These are phyloP conservation scores for Sergeia podlipaevii DNA, from an alignment of 208 protist genomes.

Conservation along the genomic window DNA sequence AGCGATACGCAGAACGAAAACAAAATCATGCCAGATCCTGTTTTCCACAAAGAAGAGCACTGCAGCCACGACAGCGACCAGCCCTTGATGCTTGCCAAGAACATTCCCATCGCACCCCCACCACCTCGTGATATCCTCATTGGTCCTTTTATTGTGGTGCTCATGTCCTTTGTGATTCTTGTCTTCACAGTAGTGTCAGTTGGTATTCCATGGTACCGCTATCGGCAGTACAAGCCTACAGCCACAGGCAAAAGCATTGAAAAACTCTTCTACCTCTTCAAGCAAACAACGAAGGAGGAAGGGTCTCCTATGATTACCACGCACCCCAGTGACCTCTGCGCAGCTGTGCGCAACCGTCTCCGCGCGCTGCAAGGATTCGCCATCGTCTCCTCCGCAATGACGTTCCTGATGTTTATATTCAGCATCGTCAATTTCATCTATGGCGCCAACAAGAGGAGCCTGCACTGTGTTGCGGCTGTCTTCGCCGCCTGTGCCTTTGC, in stretches of 20 bases:
- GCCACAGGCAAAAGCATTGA: constrained; percentile 18
- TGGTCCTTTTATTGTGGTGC: constrained; percentile 26
- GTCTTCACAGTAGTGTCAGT: constrained; percentile 53
- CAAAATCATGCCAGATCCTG: not conserved
- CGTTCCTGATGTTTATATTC: constrained; percentile 30
- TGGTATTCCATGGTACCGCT: constrained; percentile 57
- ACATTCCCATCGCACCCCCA: constrained; percentile 27
- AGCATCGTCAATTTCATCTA: constrained; percentile 26
- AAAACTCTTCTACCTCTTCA: constrained; percentile 53
- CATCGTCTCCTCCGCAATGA: constrained; percentile 25
- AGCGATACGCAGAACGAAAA: not conserved
- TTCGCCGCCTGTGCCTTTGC: constrained; percentile 25
- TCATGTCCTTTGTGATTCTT: constrained; percentile 28
- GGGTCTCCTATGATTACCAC: constrained; percentile 16
- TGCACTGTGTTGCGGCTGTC: constrained; percentile 25
- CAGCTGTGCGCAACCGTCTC: constrained; percentile 29
- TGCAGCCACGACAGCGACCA: not conserved
- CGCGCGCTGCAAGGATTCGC: constrained; percentile 48
- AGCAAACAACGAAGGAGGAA: constrained; percentile 25
- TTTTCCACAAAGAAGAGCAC: not conserved
- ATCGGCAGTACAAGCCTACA: constrained; percentile 46
- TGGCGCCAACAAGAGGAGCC: constrained; percentile 13
- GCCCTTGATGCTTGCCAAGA: not conserved
- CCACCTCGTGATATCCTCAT: constrained; percentile 48
- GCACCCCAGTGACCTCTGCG: constrained; percentile 26